Conservation (phyloP, 2,329 filamentous ascomycete genomes). For the Colletotrichum kahawae region DNA sequence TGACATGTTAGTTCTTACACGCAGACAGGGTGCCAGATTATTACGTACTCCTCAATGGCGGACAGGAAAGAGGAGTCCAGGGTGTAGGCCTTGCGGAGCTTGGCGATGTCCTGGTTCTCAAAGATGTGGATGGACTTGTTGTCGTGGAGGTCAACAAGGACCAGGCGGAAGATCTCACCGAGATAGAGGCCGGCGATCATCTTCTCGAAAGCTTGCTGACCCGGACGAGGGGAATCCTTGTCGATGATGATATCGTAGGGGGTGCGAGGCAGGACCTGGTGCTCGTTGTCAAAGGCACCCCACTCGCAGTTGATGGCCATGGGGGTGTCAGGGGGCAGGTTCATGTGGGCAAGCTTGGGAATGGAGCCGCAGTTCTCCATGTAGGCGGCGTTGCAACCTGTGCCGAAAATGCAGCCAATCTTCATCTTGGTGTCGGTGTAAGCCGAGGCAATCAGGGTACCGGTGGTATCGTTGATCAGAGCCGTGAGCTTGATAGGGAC, state of each 20-base stretch:
- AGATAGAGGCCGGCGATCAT: conserved; percentile 96
- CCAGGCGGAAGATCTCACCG: conserved; percentile 91
- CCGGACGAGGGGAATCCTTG: conserved; percentile 87
- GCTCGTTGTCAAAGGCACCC: conserved; percentile 95
- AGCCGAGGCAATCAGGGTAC: conserved; percentile 92
- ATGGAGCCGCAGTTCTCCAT: conserved; percentile 93
- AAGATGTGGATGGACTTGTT: conserved; percentile 79
- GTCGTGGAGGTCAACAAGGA: conserved; percentile 85
- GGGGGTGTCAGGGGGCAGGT: conserved; percentile 80
- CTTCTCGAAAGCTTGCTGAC: conserved; percentile 96
- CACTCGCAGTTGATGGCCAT: conserved; percentile 99
- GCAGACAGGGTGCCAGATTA: neutral
- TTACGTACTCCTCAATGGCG: conserved; percentile 80
- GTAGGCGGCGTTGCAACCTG: conserved; percentile 97
- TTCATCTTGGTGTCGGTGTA: conserved; percentile 95
- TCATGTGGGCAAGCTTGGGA: conserved; percentile 91
- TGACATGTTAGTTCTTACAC: conserved; percentile 15
- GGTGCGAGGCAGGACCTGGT: conserved; percentile 84
- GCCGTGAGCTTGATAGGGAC: conserved; percentile 93
- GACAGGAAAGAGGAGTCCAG: conserved; percentile 94
- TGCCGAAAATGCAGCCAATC: conserved; percentile 98
- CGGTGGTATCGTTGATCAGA: conserved; percentile 96
- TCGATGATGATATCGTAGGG: conserved; percentile 88
- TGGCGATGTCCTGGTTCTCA: conserved; percentile 78
- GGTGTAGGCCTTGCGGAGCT: conserved; percentile 84